Percentiles rank a stretch among this genome's conserved stretches.
Evolutionary conservation across 139 green algal species (phyloP).

Genomic region (Raphidocelis subcapitata): DNA sequence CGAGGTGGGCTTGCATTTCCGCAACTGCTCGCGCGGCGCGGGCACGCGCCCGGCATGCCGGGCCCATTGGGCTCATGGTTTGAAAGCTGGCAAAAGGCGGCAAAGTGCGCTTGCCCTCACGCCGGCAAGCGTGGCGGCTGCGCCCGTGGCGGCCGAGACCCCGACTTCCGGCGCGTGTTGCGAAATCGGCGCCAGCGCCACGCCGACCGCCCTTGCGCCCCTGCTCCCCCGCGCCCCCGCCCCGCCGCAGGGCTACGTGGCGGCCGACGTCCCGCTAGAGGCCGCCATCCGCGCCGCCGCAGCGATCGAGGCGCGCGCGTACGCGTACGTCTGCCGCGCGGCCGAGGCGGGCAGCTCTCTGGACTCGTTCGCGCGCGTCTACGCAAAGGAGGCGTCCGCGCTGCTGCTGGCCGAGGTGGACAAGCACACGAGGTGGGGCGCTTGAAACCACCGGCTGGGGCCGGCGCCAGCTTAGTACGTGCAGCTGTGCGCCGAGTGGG

Average conservation of each 20-base stretch:
- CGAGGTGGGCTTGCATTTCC: conserved; percentile 6
- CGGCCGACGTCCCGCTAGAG: conserved; percentile 7
- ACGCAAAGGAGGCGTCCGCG: conserved; percentile 22
- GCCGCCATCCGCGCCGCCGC: conserved; percentile 2
- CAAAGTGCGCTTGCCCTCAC: background rate
- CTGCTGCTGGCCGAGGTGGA: conserved; percentile 31
- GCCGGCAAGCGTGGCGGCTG: background rate
- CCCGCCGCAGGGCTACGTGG: conserved; percentile 17
- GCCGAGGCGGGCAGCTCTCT: conserved; percentile 18
- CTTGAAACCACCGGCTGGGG: background rate
- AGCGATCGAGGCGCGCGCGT: conserved; percentile 21
- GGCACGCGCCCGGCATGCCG: too few species aligned
- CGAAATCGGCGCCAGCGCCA: background rate
- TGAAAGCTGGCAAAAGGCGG: background rate
- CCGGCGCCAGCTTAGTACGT: background rate
- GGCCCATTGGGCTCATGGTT: background rate
- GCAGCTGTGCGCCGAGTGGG: too few species aligned
- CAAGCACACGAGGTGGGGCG: conserved; percentile 6
- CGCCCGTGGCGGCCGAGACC: background rate
- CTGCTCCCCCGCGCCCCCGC: too few species aligned
- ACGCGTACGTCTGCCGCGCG: conserved; percentile 13
- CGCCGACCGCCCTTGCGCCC: too few species aligned
- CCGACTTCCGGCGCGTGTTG: background rate
- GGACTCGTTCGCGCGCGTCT: conserved; percentile 6
- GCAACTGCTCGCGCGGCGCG: too few species aligned